A percentile compares a stretch with the other conserved stretches of the same genome.
Conservation (phyloP, 164 flowering plant genomes). For the Berberis thunbergii region DNA sequence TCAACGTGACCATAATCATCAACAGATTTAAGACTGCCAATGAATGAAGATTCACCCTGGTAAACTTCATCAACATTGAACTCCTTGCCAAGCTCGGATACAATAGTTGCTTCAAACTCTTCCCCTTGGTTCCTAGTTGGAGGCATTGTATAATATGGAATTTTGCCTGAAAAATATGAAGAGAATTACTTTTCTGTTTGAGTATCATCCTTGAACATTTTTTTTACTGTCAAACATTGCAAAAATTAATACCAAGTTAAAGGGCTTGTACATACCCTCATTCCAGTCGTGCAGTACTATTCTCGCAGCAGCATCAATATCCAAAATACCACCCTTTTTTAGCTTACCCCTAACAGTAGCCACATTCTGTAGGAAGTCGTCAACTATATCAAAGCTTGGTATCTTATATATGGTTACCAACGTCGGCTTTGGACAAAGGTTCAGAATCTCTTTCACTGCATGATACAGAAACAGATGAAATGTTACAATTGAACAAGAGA, state of each 20-base stretch:
- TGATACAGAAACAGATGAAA: conserved; percentile 2
- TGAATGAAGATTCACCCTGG: conserved; percentile 67
- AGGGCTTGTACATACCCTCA: conserved; percentile 43
- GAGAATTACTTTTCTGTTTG: background rate
- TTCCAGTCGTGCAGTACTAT: conserved; percentile 96
- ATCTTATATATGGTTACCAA: conserved; percentile 72
- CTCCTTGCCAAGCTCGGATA: conserved; percentile 75
- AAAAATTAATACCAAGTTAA: too few species aligned
- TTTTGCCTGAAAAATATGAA: conserved; percentile 60
- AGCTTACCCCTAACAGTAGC: conserved; percentile 90
- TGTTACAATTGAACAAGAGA: background rate
- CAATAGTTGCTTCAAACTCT: conserved; percentile 53
- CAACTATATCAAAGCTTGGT: conserved; percentile 69
- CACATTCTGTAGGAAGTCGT: conserved; percentile 81
- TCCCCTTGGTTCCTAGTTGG: conserved; percentile 57
- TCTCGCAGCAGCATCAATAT: conserved; percentile 82
- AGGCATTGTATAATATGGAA: conserved; percentile 86
- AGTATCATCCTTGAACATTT: background rate
- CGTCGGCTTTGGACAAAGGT: conserved; percentile 58
- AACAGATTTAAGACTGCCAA: conserved; percentile 72
- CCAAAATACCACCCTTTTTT: conserved; percentile 83
- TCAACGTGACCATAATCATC: conserved; percentile 62
- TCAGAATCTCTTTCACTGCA: conserved; percentile 85
- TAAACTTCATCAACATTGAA: conserved; percentile 82
- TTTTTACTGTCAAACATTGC: background rate